These are phyloP conservation scores for Colletotrichum tamarilloi DNA, from an alignment of 2,329 filamentous ascomycete genomes.

Conservation along the genomic window DNA sequence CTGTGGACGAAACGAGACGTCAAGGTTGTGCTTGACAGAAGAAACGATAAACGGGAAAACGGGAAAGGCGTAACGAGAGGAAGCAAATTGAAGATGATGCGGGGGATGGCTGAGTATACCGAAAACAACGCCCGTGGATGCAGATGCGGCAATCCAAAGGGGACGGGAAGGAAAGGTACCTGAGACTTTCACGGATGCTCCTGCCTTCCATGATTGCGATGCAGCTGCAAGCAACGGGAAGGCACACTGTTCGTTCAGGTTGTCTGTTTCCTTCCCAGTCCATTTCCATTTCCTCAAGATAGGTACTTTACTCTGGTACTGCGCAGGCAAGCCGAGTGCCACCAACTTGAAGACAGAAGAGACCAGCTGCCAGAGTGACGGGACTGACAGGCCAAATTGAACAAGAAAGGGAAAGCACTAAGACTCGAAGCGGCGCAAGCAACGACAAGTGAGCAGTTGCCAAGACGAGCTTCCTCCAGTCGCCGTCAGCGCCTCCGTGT, in stretches of 20 bases:
- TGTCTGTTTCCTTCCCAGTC: neutral
- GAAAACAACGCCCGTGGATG: neutral
- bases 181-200: neutral
- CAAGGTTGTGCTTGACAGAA: slow-evolving; percentile 8
- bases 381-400: neutral
- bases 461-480: slow-evolving; percentile 5
- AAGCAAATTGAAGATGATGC: neutral
- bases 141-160: slow-evolving; percentile 2
- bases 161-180: neutral
- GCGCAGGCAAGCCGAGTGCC: neutral
- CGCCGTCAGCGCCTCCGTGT: slow-evolving; percentile 4
- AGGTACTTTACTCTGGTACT: too few species aligned
- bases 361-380: neutral
- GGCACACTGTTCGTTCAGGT: neutral
- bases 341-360: neutral
- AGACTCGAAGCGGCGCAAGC: neutral
- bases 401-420: neutral
- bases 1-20: neutral
- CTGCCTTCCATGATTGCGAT: neutral
- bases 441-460: slow-evolving; percentile 1
- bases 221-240: neutral
- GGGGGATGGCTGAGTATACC: slow-evolving; percentile 9
- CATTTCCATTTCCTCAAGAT: neutral
- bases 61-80: slow-evolving; percentile 3
- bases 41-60: neutral